These are phyloP conservation scores for Urtica urens DNA, from an alignment of 306 rosid genomes.

Conservation along the genomic window DNA sequence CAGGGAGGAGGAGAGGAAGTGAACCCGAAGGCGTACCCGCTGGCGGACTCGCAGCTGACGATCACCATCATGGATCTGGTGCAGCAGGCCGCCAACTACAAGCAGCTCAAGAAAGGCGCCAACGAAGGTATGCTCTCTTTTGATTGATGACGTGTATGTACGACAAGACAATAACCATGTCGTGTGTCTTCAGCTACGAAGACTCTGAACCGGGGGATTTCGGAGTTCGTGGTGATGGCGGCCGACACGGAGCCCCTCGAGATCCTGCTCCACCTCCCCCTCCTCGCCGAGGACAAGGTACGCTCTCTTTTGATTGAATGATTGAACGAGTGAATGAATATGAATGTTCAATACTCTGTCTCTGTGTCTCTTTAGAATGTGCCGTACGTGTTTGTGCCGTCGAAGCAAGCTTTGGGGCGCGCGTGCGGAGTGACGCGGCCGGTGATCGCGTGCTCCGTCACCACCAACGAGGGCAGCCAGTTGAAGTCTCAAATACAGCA, in stretches of 20 bases:
- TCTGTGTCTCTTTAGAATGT: constrained; percentile 70
- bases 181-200: constrained; percentile 55
- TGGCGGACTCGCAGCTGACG: constrained; percentile 70
- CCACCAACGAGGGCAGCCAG: constrained; percentile 86
- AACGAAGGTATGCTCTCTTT: constrained; percentile 66
- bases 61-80: constrained; percentile 75
- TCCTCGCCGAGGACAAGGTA: constrained; percentile 88
- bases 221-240: constrained; percentile 85
- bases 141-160: background rate
- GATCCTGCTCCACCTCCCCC: constrained; percentile 85
- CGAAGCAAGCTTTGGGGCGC: constrained; percentile 91
- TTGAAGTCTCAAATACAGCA: constrained; percentile 79
- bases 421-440: constrained; percentile 93
- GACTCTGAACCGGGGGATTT: constrained; percentile 76
- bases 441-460: constrained; percentile 82
- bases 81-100: constrained; percentile 83
- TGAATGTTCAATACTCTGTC: too few relatives aligned
- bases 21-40: constrained; percentile 79
- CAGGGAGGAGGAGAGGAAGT: constrained; percentile 77
- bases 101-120: constrained; percentile 92
- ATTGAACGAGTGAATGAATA: too few relatives aligned
- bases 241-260: constrained; percentile 86
- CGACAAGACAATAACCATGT: too few relatives aligned
- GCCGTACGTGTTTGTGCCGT: constrained; percentile 78
- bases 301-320: too few relatives aligned